A percentile compares a stretch with the other conserved stretches of the same genome.
Evolutionary conservation across 345 rosid species (phyloP).

Genomic region (Psidium guajava): DNA sequence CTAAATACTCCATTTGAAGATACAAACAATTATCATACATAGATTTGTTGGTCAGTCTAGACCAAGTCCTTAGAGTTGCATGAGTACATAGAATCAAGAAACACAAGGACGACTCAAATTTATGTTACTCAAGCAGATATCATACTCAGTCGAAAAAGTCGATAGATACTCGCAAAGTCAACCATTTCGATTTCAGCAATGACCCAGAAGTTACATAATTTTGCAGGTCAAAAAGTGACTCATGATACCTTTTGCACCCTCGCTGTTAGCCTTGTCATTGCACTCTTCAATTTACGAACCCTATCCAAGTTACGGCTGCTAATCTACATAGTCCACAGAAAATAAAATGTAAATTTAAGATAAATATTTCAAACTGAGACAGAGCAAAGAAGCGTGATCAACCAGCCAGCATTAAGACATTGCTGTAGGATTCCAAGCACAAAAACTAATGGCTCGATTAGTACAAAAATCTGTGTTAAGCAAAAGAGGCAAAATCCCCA

Average conservation of each 20-base stretch:
- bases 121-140: neutral
- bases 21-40: neutral
- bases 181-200: neutral
- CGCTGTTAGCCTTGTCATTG: slow-evolving; percentile 91
- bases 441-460: neutral
- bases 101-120: neutral
- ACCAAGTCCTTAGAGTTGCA: neutral
- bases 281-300: slow-evolving; percentile 94
- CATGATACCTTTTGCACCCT: slow-evolving; percentile 78
- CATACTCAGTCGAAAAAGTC: neutral
- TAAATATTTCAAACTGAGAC: neutral
- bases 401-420: neutral
- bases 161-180: neutral
- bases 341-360: neutral
- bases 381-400: neutral
- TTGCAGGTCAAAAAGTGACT: neutral
- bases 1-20: neutral
- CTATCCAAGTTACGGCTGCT: slow-evolving; percentile 96
- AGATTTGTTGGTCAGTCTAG: neutral
- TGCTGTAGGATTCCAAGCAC: neutral
- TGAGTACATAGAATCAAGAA: neutral
- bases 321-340: slow-evolving; percentile 31
- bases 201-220: neutral
- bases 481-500: neutral
- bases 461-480: neutral